A percentile compares a stretch with the other conserved stretches of the same genome.
phyloP scores from a whole-genome alignment of 768 basidiomycete species.

The Pholiota microspora region DNA sequence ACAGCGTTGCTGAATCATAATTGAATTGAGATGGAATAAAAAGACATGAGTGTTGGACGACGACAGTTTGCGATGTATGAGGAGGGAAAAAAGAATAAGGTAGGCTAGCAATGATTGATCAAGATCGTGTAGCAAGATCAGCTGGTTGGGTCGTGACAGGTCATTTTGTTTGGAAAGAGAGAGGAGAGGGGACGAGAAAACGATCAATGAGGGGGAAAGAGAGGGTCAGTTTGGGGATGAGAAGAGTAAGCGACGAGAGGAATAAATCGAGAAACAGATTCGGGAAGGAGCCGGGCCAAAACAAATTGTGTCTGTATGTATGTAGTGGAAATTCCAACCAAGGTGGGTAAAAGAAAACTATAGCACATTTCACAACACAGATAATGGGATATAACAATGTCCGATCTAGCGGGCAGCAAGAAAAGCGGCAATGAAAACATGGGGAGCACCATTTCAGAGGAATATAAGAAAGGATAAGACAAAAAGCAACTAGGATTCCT shows the following conservation, averaged over 20 bases:
- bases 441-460: neutral
- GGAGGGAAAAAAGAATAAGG: constrained; percentile 38
- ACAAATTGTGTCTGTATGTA: constrained; percentile 15
- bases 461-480: constrained; percentile 4
- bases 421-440: constrained; percentile 7
- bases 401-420: constrained; percentile 36
- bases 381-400: constrained; percentile 31
- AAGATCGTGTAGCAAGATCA: constrained; percentile 15
- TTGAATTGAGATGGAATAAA: constrained; percentile 44
- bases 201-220: constrained; percentile 14
- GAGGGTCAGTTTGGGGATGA: constrained; percentile 12
- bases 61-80: constrained; percentile 37
- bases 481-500: constrained; percentile 1
- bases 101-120: constrained; percentile 24
- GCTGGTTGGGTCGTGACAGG: constrained; percentile 21
- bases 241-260: constrained; percentile 4
- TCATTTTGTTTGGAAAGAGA: constrained; percentile 15
- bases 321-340: constrained; percentile 18
- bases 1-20: constrained; percentile 28
- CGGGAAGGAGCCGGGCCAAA: constrained; percentile 8
- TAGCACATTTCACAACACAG: constrained; percentile 21
- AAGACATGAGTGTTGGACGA: constrained; percentile 33
- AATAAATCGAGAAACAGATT: constrained; percentile 9
- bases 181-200: constrained; percentile 6
- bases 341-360: constrained; percentile 18